Base-by-base conservation (phyloP, 768 basidiomycete species). In the Suillus luteus region DNA sequence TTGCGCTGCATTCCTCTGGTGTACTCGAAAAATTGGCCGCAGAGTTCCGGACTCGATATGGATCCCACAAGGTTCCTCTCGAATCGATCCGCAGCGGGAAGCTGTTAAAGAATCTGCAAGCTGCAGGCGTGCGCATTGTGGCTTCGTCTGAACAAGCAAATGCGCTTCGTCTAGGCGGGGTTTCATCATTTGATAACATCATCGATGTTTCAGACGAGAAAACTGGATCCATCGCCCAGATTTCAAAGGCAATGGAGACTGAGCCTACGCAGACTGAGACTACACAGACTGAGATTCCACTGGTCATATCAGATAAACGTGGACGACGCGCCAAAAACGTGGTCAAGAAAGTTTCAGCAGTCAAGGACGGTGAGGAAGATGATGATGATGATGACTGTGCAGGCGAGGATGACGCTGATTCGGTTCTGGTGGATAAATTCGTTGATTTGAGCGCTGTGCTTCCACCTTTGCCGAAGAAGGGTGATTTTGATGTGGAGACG, bases 1-100 rank as follows among this genome's bases (percentile, higher is more conserved):
- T 99, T 63, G 87, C 90, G 0, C 82, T 99, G 17, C 96, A 99
- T 76, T 90, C 90, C 19, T 90, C 92, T 9, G 89, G 96, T 72
- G 86, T 99, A 9, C 84, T 99, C 6, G 77, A 77, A 24, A 86
- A 84, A 68, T 85, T 99, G 0, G 79, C 86, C 8, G 74, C 79
- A 2, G 96, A 98, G 89, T 95, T 93, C 79, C 74, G 81, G 37
- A 82, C 88, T 63, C 90, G 94, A 24, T 96, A 95, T 77, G 84
- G 85, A 40, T 85, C 84, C 62, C 88, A 88, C 77, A 84, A 86
- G 67, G 73, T 93, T 14, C 89, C 92, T 0, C 68, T 93, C 8
- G 66, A 77, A 12, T 72, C 80, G 51, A 73, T 92, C 43, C 77
- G 76, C 10, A 74, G 65, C 24, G 71, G 74, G 1, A 59, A 67